These are phyloP conservation scores for Pichia cabralensis DNA, from an alignment of 805 yeast species.

Conservation along the genomic window DNA sequence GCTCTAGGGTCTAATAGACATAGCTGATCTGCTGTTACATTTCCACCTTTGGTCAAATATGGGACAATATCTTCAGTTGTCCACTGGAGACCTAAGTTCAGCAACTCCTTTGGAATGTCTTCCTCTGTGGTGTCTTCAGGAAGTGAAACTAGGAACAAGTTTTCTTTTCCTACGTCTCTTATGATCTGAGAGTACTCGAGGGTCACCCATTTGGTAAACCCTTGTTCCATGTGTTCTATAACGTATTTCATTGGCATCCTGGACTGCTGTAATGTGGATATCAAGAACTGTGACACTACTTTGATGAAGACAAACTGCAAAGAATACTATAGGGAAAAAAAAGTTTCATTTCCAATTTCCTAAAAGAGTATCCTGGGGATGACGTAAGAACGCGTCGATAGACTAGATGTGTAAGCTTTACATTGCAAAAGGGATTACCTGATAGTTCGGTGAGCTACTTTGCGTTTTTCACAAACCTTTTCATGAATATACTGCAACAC, in stretches of 20 bases:
- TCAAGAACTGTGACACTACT: too few relatives aligned
- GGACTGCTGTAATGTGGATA: too few relatives aligned
- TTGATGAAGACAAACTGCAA: too few relatives aligned
- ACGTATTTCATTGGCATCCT: conserved; percentile 85
- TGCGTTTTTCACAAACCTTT: too few relatives aligned
- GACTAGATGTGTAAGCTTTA: too few relatives aligned
- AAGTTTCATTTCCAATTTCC: too few relatives aligned
- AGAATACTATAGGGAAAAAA: too few relatives aligned
- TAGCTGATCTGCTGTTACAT: conserved; percentile 37
- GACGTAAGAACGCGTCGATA: too few relatives aligned
- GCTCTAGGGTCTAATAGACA: conserved; percentile 91
- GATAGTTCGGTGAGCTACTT: too few relatives aligned
- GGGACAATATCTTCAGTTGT: conserved; percentile 63
- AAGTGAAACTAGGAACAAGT: conserved; percentile 67
- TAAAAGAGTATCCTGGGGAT: too few relatives aligned
- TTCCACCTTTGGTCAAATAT: conserved; percentile 10
- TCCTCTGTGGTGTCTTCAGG: conserved; percentile 49
- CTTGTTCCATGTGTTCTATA: conserved; percentile 96
- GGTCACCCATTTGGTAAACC: conserved; percentile 92
- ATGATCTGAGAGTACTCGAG: conserved; percentile 80
- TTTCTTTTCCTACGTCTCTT: conserved; percentile 69
- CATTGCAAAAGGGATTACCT: too few relatives aligned
- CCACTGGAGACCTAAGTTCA: conserved; percentile 65
- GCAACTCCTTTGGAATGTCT: conserved; percentile 55
- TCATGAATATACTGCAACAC: too few relatives aligned